Evolutionary conservation across 495 filamentous ascomycete genomes (phyloP).

Genomic region (Umbilicaria muhlenbergii): DNA sequence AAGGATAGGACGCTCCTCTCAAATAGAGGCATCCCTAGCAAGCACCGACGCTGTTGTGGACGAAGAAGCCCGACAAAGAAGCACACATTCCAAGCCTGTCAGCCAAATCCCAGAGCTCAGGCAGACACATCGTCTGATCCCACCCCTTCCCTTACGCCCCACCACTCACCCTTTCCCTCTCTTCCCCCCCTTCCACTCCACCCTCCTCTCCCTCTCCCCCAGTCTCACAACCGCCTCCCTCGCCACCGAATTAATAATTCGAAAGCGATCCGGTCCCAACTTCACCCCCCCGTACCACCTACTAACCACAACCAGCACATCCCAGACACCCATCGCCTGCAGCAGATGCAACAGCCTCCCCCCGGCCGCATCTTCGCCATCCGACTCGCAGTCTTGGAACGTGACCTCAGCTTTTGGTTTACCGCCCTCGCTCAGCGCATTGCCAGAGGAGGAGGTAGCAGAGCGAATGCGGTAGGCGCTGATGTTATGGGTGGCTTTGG

Average conservation of each 20-base stretch:
- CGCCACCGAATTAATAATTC: constrained; percentile 73
- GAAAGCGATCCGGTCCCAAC: constrained; percentile 76
- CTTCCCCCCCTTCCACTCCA: too few relatives aligned
- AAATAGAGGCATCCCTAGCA: too few relatives aligned
- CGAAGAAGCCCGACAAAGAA: too few relatives aligned
- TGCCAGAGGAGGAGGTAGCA: neutral
- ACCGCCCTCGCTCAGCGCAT: constrained; percentile 17
- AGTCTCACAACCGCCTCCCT: constrained; percentile 57
- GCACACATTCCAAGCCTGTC: too few relatives aligned
- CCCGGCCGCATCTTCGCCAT: constrained; percentile 92
- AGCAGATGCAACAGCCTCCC: constrained; percentile 72
- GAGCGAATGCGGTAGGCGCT: constrained; percentile 46
- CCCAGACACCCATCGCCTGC: constrained; percentile 89
- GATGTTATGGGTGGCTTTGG: constrained; percentile 86
- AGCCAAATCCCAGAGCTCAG: too few relatives aligned
- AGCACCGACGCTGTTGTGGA: too few relatives aligned
- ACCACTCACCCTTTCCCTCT: too few relatives aligned
- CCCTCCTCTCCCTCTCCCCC: too few relatives aligned
- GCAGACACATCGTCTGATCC: too few relatives aligned
- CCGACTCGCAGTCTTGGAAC: constrained; percentile 86
- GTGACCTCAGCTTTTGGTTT: constrained; percentile 32
- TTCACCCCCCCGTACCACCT: constrained; percentile 89
- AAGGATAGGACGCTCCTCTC: too few relatives aligned
- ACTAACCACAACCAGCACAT: constrained; percentile 84
- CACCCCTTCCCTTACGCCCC: too few relatives aligned